Percentiles rank a stretch among this genome's conserved stretches.
Conservation (phyloP, 2,329 filamentous ascomycete genomes). For the Trichoderma sp. region DNA sequence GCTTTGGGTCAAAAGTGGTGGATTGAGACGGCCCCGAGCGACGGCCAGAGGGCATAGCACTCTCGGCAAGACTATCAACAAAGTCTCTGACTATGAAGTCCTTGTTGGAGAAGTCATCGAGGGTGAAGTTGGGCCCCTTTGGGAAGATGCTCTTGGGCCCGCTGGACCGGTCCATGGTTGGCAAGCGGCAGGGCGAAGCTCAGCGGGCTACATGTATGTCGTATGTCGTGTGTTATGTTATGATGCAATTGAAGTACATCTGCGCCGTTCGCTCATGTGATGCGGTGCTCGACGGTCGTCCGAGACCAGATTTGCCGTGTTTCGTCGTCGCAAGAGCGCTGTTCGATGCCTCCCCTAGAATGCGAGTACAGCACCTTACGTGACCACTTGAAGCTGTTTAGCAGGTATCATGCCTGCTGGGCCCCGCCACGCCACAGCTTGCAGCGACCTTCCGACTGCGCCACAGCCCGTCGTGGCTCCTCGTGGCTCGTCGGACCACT, state of each 20-base stretch:
- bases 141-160: slow-evolving; percentile 68
- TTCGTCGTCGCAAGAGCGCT: slow-evolving; percentile 4
- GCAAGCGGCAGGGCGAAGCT: slow-evolving; percentile 19
- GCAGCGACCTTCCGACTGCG: neutral
- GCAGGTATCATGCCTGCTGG: slow-evolving; percentile 1
- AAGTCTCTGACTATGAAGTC: slow-evolving; percentile 99
- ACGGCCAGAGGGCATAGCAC: slow-evolving; percentile 72
- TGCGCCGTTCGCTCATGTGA: neutral
- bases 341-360: neutral
- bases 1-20: slow-evolving; percentile 85
- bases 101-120: slow-evolving; percentile 83
- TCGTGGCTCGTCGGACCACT: slow-evolving; percentile 3
- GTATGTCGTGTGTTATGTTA: neutral
- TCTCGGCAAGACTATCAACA: slow-evolving; percentile 87
- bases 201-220: slow-evolving; percentile 32
- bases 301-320: neutral
- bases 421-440: slow-evolving; percentile 18
- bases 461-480: slow-evolving; percentile 8
- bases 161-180: slow-evolving; percentile 43
- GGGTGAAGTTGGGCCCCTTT: slow-evolving; percentile 75
- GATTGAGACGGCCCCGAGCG: slow-evolving; percentile 65
- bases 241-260: slow-evolving; percentile 3
- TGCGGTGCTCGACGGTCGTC: neutral
- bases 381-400: neutral
- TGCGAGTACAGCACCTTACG: neutral